phyloP scores from a whole-genome alignment of 106 monocot genomes.

The Dendrobium officinale region DNA sequence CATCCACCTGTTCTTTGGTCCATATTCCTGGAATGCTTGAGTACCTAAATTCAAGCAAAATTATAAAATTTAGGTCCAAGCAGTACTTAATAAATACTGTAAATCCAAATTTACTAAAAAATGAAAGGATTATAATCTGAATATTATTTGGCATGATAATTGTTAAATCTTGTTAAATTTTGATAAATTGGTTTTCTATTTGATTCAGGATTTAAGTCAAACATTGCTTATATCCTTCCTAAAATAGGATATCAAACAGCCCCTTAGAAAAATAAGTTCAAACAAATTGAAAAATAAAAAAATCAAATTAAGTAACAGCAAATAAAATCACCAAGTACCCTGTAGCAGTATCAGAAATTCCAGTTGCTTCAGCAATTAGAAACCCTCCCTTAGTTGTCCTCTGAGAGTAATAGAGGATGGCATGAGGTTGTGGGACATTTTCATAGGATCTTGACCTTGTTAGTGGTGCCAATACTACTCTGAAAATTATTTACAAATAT shows the following conservation, averaged over 20 bases:
- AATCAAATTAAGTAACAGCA: not conserved
- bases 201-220: too few relatives aligned
- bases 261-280: too few relatives aligned
- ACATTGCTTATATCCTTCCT: too few relatives aligned
- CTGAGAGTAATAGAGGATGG: slow-evolving; percentile 31
- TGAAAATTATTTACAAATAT: not conserved
- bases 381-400: slow-evolving; percentile 26
- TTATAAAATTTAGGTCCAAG: too few relatives aligned
- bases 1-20: slow-evolving; percentile 53
- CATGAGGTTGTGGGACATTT: slow-evolving; percentile 26
- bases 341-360: slow-evolving; percentile 22
- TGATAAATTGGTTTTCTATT: too few relatives aligned
- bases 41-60: slow-evolving; percentile 10
- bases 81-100: too few relatives aligned
- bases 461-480: slow-evolving; percentile 18
- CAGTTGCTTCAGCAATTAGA: slow-evolving; percentile 30
- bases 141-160: too few relatives aligned
- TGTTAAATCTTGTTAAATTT: too few relatives aligned
- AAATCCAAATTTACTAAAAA: too few relatives aligned
- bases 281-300: not conserved
- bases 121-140: too few relatives aligned
- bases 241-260: too few relatives aligned
- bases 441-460: slow-evolving; percentile 28
- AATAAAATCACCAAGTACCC: slow-evolving; percentile 13
- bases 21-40: slow-evolving; percentile 38